Conservation (phyloP, 306 rosid genomes). For the Inga oerstediana region DNA sequence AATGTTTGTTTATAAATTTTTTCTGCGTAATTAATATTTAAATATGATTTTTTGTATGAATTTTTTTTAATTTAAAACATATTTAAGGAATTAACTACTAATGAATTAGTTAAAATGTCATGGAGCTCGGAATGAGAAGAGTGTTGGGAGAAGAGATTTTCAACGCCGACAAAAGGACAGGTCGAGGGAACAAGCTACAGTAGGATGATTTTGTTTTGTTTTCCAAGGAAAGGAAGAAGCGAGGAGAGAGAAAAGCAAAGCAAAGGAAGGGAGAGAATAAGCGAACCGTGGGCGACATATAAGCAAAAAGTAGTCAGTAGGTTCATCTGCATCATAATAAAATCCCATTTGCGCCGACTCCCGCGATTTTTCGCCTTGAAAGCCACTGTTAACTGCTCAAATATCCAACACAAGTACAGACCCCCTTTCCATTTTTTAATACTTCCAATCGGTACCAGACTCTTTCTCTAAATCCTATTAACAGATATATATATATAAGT, state of each 20-base stretch:
- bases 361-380: not conserved
- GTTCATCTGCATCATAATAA: not conserved
- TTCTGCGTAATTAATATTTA: too few species aligned
- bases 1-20: too few species aligned
- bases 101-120: too few species aligned
- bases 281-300: constrained; percentile 25
- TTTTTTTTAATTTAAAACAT: too few species aligned
- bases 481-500: too few species aligned
- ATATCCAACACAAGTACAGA: not conserved
- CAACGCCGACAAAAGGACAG: constrained; percentile 23
- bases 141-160: not conserved
- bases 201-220: constrained; percentile 23
- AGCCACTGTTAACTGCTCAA: not conserved
- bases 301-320: not conserved
- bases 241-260: too few species aligned
- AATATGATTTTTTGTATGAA: too few species aligned
- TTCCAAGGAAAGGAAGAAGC: constrained; percentile 1
- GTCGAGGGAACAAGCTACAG: not conserved
- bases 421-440: not conserved
- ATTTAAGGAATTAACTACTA: too few species aligned
- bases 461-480: too few species aligned
- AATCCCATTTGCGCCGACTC: not conserved
- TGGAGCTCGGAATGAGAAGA: not conserved
- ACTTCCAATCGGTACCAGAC: too few species aligned
- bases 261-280: not conserved